A percentile compares a stretch with the other conserved stretches of the same genome.
Evolutionary conservation across 2,329 filamentous ascomycete genomes (phyloP).

Genomic region (Verticillium nonalfalfae): DNA sequence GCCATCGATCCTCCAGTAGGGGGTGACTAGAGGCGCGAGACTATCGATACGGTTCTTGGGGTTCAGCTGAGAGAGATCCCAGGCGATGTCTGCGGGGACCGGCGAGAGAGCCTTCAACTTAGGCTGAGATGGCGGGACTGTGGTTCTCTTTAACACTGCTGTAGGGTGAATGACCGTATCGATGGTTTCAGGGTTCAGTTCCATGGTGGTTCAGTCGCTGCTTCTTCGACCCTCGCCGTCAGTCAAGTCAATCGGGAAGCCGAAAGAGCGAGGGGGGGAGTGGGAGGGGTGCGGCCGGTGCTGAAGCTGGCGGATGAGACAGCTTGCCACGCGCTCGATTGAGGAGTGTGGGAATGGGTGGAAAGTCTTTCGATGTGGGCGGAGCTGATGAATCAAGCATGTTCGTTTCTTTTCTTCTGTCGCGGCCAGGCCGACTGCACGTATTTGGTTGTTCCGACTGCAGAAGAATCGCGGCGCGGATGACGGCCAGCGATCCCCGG

Average conservation of each 20-base stretch:
- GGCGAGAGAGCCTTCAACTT: background rate
- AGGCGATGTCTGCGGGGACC: conserved; percentile 16
- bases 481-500: background rate
- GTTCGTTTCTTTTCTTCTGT: background rate
- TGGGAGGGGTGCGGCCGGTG: background rate
- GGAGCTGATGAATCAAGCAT: background rate
- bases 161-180: conserved; percentile 53
- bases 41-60: conserved; percentile 56
- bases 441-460: background rate
- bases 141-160: conserved; percentile 34
- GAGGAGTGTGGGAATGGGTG: background rate
- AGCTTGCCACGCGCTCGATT: background rate
- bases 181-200: conserved; percentile 44
- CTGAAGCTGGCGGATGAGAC: background rate
- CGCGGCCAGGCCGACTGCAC: background rate
- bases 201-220: conserved; percentile 34
- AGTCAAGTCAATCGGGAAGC: background rate
- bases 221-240: background rate
- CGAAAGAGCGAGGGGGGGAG: background rate
- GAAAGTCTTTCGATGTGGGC: background rate
- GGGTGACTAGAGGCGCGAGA: conserved; percentile 33
- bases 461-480: background rate
- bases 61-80: conserved; percentile 46
- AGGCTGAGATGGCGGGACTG: background rate
- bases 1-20: conserved; percentile 54